These are phyloP conservation scores for Macrolepiota albuminosa DNA, from an alignment of 768 basidiomycete genomes.

Conservation along the genomic window DNA sequence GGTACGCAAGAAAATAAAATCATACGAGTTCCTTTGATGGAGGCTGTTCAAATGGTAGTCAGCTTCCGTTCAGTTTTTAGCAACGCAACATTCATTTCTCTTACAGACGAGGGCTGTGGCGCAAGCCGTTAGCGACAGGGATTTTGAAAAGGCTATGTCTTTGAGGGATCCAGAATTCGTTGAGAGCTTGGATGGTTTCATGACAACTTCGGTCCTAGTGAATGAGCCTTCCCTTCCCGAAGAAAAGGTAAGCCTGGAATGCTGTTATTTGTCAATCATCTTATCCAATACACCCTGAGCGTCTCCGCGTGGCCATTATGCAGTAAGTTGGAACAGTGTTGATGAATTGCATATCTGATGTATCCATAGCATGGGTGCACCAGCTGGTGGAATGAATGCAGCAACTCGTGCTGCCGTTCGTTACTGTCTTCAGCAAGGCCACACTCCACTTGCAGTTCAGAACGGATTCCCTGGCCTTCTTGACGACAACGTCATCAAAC, in stretches of 20 bases:
- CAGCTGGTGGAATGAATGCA: constrained; percentile 98
- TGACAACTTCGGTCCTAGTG: constrained; percentile 61
- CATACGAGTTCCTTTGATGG: constrained; percentile 83
- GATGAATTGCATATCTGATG: not conserved
- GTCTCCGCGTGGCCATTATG: constrained; percentile 77
- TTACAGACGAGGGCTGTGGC: constrained; percentile 81
- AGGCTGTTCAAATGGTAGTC: constrained; percentile 83
- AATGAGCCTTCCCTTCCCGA: constrained; percentile 48
- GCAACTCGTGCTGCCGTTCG: constrained; percentile 93
- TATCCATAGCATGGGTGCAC: constrained; percentile 77
- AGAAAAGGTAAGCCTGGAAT: constrained; percentile 32
- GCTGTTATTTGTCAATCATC: not conserved
- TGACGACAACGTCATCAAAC: constrained; percentile 79
- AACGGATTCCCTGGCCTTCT: constrained; percentile 96
- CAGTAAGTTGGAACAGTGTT: constrained; percentile 52
- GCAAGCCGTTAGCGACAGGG: constrained; percentile 71
- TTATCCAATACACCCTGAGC: constrained; percentile 31
- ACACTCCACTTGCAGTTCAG: constrained; percentile 84
- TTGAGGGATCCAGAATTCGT: constrained; percentile 89
- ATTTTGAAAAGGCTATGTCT: constrained; percentile 85
- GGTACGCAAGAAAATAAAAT: constrained; percentile 95
- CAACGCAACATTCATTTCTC: not conserved
- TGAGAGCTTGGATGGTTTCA: constrained; percentile 83
- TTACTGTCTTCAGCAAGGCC: constrained; percentile 90
- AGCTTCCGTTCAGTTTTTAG: not conserved